phyloP scores from a whole-genome alignment of 2,329 filamentous ascomycete species.

The Paraphoma chrysanthemicola region DNA sequence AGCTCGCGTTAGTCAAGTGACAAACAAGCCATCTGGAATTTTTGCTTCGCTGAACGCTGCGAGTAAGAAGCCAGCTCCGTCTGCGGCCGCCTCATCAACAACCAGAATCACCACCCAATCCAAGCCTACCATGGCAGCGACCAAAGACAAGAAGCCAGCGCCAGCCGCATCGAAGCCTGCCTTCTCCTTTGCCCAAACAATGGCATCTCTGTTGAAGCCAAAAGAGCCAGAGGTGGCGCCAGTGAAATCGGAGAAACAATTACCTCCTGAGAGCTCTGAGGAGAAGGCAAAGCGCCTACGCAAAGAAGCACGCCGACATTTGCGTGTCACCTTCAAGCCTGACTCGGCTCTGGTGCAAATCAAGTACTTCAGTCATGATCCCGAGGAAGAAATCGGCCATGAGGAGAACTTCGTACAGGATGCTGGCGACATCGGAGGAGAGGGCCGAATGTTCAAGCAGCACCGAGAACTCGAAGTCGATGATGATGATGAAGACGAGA shows the following conservation, averaged over 20 bases:
- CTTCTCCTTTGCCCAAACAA: slow-evolving; percentile 50
- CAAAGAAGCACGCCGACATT: slow-evolving; percentile 73
- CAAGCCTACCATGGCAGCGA: slow-evolving; percentile 30
- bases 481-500: slow-evolving; percentile 68
- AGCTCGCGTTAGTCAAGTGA: slow-evolving; percentile 44
- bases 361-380: slow-evolving; percentile 74
- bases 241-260: slow-evolving; percentile 60
- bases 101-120: slow-evolving; percentile 29
- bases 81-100: slow-evolving; percentile 26
- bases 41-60: slow-evolving; percentile 56
- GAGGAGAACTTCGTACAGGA: slow-evolving; percentile 73
- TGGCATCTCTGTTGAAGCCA: slow-evolving; percentile 57
- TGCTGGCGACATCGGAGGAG: slow-evolving; percentile 74
- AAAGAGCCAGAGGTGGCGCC: slow-evolving; percentile 58
- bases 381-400: slow-evolving; percentile 72
- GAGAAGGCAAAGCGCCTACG: slow-evolving; percentile 72
- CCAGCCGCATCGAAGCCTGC: slow-evolving; percentile 35
- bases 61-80: slow-evolving; percentile 49
- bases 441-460: slow-evolving; percentile 61
- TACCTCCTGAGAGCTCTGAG: slow-evolving; percentile 69
- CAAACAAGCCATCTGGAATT: slow-evolving; percentile 54
- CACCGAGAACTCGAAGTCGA: slow-evolving; percentile 71
- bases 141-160: slow-evolving; percentile 40
- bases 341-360: slow-evolving; percentile 71
- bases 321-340: slow-evolving; percentile 75